Percentiles rank a stretch among this genome's conserved stretches.
phyloP scores from a whole-genome alignment of 108 stramenopile genomes.

The Skeletonema grethae region DNA sequence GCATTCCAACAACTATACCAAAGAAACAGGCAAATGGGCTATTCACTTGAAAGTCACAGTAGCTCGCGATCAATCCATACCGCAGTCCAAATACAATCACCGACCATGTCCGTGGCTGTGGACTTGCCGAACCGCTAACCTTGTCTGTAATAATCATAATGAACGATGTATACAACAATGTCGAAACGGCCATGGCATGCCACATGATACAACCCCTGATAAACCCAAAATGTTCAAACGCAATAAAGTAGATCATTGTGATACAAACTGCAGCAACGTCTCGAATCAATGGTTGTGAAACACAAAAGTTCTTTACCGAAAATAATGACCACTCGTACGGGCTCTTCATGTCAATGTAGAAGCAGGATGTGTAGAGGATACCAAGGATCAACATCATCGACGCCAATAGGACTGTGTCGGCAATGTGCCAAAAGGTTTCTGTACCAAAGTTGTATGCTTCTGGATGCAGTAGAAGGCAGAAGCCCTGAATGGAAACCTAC shows the following conservation, averaged over 20 bases:
- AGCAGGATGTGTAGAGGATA: slow-evolving; percentile 27
- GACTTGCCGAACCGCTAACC: not conserved
- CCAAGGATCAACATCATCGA: slow-evolving; percentile 24
- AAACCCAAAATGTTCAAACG: slow-evolving; percentile 28
- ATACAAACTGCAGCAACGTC: slow-evolving; percentile 35
- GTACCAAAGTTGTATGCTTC: not conserved
- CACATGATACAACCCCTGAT: slow-evolving; percentile 33
- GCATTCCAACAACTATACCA: not conserved
- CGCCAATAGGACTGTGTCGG: slow-evolving; percentile 20
- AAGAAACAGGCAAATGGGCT: not conserved
- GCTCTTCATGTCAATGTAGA: slow-evolving; percentile 25
- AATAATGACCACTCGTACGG: slow-evolving; percentile 29
- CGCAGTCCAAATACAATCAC: slow-evolving; percentile 48
- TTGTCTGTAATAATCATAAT: slow-evolving; percentile 32
- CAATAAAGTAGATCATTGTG: slow-evolving; percentile 37
- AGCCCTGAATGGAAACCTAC: slow-evolving; percentile 12
- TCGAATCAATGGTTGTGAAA: slow-evolving; percentile 19
- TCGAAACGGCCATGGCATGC: slow-evolving; percentile 15
- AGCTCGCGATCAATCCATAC: slow-evolving; percentile 30
- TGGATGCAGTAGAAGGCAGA: slow-evolving; percentile 6
- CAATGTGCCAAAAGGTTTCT: slow-evolving; percentile 2
- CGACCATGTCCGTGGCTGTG: slow-evolving; percentile 23
- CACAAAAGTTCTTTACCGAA: slow-evolving; percentile 16
- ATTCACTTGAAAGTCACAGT: not conserved
- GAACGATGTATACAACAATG: slow-evolving; percentile 31